These are phyloP conservation scores for Podaxis carcinomalis DNA, from an alignment of 768 basidiomycete genomes.

Conservation along the genomic window DNA sequence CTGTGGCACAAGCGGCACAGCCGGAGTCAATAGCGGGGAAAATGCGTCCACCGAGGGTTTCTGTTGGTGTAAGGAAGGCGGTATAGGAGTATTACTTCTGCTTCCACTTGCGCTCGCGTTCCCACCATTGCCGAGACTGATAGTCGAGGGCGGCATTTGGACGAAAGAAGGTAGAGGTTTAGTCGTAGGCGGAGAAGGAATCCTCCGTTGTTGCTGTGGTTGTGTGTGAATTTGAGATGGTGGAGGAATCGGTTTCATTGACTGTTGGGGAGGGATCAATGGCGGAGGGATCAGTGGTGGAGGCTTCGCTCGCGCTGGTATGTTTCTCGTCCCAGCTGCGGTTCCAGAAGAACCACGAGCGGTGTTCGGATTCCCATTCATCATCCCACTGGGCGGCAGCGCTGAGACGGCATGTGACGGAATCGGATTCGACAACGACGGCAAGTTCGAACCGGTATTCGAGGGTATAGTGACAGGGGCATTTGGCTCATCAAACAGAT, in stretches of 20 bases:
- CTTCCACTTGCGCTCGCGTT: background rate
- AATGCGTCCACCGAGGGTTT: conserved; percentile 11
- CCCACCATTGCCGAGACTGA: conserved; percentile 1
- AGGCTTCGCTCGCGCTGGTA: conserved; percentile 15
- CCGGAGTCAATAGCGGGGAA: conserved; percentile 40
- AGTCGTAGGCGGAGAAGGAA: conserved; percentile 4
- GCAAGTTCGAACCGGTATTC: background rate
- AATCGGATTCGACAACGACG: background rate
- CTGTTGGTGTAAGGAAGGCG: conserved; percentile 11
- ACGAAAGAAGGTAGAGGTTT: background rate
- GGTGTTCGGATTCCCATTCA: background rate
- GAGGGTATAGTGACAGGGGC: background rate
- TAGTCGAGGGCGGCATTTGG: background rate
- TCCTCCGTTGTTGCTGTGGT: conserved; percentile 6
- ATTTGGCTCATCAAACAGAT: background rate
- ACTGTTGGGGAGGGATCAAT: background rate
- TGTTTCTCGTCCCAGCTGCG: background rate
- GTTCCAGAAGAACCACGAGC: background rate
- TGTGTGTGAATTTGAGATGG: conserved; percentile 15
- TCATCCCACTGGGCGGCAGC: background rate
- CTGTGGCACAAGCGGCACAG: conserved; percentile 31
- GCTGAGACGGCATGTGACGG: background rate
- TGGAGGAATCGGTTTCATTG: conserved; percentile 9
- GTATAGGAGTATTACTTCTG: conserved; percentile 2
- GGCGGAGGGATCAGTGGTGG: conserved; percentile 2